These are phyloP conservation scores for Apiotrichum gracile DNA, from an alignment of 1,284 basidiomycete species.

Conservation along the genomic window DNA sequence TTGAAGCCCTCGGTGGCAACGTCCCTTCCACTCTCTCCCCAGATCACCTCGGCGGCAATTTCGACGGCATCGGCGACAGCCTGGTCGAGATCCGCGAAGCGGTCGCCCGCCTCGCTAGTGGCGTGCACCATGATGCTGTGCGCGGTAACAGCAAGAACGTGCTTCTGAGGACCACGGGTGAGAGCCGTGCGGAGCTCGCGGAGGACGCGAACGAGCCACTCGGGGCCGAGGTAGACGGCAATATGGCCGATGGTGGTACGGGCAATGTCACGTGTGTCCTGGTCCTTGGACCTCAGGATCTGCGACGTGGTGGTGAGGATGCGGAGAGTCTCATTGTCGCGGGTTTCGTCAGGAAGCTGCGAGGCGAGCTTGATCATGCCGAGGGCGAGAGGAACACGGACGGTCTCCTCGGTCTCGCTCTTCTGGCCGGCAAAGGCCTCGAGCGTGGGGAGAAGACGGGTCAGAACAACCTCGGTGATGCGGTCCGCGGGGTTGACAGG, in stretches of 20 bases:
- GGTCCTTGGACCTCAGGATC: conserved; percentile 83
- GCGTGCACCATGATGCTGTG: conserved; percentile 79
- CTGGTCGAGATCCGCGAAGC: conserved; percentile 64
- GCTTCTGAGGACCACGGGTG: conserved; percentile 85
- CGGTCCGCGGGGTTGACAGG: conserved; percentile 24
- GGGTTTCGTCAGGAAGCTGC: conserved; percentile 65
- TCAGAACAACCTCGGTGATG: conserved; percentile 72
- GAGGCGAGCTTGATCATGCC: conserved; percentile 81
- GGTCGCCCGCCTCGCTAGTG: conserved; percentile 55
- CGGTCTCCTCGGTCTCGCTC: conserved; percentile 67
- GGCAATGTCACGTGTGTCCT: conserved; percentile 85
- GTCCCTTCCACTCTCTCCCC: conserved; percentile 89
- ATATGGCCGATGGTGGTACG: conserved; percentile 82
- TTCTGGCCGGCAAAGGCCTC: conserved; percentile 73
- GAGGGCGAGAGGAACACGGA: conserved; percentile 80
- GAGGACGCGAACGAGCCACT: conserved; percentile 67
- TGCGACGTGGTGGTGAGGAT: conserved; percentile 81
- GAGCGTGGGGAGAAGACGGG: conserved; percentile 67
- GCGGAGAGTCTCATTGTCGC: conserved; percentile 68
- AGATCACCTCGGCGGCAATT: conserved; percentile 85
- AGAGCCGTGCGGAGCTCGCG: conserved; percentile 78
- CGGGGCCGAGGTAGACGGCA: conserved; percentile 64
- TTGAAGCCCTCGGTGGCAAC: conserved; percentile 84
- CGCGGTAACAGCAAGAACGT: conserved; percentile 78
- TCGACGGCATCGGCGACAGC: conserved; percentile 72